Percentiles rank a stretch among this genome's conserved stretches.
Conservation (phyloP, 73 alveolate species). For the Tetrahymena thermophila region DNA sequence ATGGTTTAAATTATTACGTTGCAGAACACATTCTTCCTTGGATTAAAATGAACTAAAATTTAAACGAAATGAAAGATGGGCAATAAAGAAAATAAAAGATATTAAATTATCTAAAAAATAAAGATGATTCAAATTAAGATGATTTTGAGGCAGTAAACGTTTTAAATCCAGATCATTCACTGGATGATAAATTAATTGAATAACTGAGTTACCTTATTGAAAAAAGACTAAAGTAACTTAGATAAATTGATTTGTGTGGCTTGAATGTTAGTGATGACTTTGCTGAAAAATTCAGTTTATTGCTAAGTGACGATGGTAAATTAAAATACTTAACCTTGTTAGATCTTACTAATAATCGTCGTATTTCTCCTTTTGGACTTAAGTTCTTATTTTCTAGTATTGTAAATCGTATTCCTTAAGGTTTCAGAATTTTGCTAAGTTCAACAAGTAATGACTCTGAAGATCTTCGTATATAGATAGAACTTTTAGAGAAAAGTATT, state of each 20-base stretch:
- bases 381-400: not conserved
- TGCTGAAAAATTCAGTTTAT: not conserved
- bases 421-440: not conserved
- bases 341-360: not conserved
- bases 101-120: not conserved
- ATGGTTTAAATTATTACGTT: not conserved
- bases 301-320: not conserved
- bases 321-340: not conserved
- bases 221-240: not conserved
- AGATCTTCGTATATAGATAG: not conserved
- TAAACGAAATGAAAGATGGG: not conserved
- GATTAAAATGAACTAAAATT: not conserved
- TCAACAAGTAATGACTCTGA: not conserved
- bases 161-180: not conserved
- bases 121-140: not conserved
- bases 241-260: not conserved
- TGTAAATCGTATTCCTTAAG: not conserved
- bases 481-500: not conserved
- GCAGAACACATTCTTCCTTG: not conserved
- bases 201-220: not conserved
- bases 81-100: not conserved
- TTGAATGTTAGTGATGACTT: not conserved
- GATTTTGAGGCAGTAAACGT: not conserved
- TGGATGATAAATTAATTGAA: not conserved
- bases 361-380: not conserved